Evolutionary conservation across 2,329 filamentous ascomycete species (phyloP).

Genomic region (Fusarium multiceps): DNA sequence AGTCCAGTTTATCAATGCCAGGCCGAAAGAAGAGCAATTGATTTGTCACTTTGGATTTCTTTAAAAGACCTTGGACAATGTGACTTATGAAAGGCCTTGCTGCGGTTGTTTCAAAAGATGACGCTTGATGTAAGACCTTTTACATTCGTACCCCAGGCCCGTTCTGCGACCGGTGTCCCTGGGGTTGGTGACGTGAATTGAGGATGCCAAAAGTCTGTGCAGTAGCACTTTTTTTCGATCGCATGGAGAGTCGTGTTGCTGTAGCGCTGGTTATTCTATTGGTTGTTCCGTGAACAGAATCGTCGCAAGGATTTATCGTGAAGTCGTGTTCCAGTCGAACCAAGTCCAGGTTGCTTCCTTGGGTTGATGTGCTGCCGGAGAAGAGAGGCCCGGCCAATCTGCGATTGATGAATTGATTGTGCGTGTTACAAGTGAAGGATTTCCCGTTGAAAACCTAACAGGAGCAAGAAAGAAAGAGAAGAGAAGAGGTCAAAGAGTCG

Average conservation of each 20-base stretch:
- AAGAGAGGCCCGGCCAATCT: not conserved
- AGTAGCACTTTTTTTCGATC: not conserved
- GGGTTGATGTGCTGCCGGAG: not conserved
- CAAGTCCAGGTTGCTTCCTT: not conserved
- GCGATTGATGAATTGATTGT: not conserved
- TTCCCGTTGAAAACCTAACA: not conserved
- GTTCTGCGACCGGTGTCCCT: slow-evolving; percentile 45
- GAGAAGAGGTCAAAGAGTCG: slow-evolving; percentile 12
- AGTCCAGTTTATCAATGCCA: slow-evolving; percentile 2
- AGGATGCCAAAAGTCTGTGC: slow-evolving; percentile 25
- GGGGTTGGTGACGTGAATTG: slow-evolving; percentile 37
- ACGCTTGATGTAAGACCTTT: slow-evolving; percentile 31
- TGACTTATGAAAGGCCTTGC: slow-evolving; percentile 6
- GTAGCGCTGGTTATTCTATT: not conserved
- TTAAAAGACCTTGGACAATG: slow-evolving; percentile 5
- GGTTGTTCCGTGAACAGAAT: not conserved
- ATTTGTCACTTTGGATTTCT: slow-evolving; percentile 6
- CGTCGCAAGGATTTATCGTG: slow-evolving; percentile 6
- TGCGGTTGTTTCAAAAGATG: slow-evolving; percentile 29
- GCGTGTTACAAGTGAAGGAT: not conserved
- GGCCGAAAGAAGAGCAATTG: slow-evolving; percentile 19
- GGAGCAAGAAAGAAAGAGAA: not conserved
- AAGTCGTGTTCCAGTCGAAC: slow-evolving; percentile 5
- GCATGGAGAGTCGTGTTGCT: slow-evolving; percentile 1
- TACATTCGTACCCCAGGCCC: slow-evolving; percentile 46